Base-by-base conservation (phyloP, 2,329 filamentous ascomycete genomes). In the Sodiomyces alkalinus region DNA sequence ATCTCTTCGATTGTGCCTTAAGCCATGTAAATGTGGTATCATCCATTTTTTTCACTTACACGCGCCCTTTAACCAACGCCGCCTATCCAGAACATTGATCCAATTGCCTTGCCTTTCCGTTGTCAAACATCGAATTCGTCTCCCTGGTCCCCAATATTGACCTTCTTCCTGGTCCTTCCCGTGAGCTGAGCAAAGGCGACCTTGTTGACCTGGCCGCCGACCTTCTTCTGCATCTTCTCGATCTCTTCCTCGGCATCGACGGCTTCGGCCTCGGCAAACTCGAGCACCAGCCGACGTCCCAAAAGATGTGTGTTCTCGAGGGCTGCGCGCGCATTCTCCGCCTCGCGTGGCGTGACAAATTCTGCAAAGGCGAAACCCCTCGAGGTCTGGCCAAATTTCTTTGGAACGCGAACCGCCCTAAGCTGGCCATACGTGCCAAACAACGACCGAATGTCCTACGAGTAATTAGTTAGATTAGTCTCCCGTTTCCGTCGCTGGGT, bases 341-440 rank as follows among this genome's bases (percentile, higher is more conserved):
- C 90, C 60, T 98, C 90, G 40, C 81, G 78, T 38, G 82, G 69
- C 38, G 83, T 93, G 38, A 85, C 75, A 55, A 96, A 98, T 48
- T 96, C 86, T 26, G 85, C 87, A 63, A 98, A 98, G 30, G 85
- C 90, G 56, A 94, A 98, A 33, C 90, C 90, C 54, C 87, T 79
- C 45, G 86, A 75, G 29, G 74, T 74, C 42, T 76, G 74, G 58
- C 92, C 83, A 52, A 93, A 87, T 55, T 94, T 96, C 61, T 92
- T 86, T 29, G 90, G 90, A 46, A 98, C 72, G 38, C 90, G 80
- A 35, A 98, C 82, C 29, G 85, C 87, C 45, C 83, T 79, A 37
- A 98, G 71, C 50, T 93, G 79, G 25, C 90, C 92, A 55, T 94
- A 96, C 19, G 82, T 75, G 36, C 80, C 74, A 49, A 96, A 86